Evolutionary conservation across 805 yeast genomes (phyloP), one percentile per base, ranked within the genome.

Genomic region (Danielia reshetovae): DNA sequence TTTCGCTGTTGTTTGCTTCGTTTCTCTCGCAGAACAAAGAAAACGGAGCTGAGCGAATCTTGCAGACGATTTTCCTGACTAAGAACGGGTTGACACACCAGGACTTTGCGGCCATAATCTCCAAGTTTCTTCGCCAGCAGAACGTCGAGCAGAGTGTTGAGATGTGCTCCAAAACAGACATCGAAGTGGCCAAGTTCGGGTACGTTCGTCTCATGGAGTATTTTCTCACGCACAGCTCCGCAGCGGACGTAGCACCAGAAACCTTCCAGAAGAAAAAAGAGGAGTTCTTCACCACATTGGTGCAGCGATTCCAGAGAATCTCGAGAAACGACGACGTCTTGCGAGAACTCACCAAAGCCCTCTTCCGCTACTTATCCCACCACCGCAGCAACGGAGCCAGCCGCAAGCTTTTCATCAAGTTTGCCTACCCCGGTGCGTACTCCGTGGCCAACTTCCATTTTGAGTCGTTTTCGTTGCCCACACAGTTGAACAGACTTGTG

Each of bases 1-100:
- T 65, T 5, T 54, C 66, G 4, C 55, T 54, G 40, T 45, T 67
- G 19, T 57, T 65, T 30, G 42, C 48, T 13, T 46, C 57, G 5
- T 63, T 64, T 30, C 36, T 60, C 24, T 18, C 25, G 10, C 59
- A 52, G 33, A 49, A 53, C 27, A 52, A 55, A 28, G 59, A 53
- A 22, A 41, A 35, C 2, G 62, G 56, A 4, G 55, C 67, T 0
- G 59, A 59, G 26, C 51, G 45, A 33, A 43, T 63, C 18, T 45
- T 60, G 13, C 54, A 49, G 37, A 43, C 55, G 7, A 60, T 67
- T 7, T 46, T 59, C 34, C 48, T 52, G 9, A 48, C 64, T 5
- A 43, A 46, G 27, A 47, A 48, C 13, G 67, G 66, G 1, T 32
- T 62, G 5, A 40, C 44, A 13, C 17, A 46, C 5, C 25, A 32